These are phyloP conservation scores for Cyanodermella asteris DNA, from an alignment of 2,329 filamentous ascomycete genomes.

Conservation along the genomic window DNA sequence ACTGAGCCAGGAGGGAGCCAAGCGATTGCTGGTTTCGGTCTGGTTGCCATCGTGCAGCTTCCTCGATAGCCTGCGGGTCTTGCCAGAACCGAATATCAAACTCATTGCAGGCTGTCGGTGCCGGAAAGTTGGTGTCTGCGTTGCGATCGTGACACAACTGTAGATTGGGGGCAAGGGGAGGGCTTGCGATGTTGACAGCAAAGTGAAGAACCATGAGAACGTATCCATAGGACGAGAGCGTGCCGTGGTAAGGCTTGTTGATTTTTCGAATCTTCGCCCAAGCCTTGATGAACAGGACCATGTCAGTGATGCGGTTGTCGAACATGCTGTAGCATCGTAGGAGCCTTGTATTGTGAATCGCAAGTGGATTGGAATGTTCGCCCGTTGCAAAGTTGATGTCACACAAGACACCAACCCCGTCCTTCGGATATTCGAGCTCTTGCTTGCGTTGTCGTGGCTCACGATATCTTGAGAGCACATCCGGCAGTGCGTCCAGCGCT, in stretches of 20 bases:
- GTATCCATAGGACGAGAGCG: conserved; percentile 75
- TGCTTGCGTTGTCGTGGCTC: conserved; percentile 32
- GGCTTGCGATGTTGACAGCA: conserved; percentile 57
- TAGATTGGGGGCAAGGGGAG: conserved; percentile 69
- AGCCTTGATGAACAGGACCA: conserved; percentile 72
- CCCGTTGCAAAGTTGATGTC: conserved; percentile 93
- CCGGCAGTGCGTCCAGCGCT: conserved; percentile 7
- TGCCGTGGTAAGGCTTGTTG: conserved; percentile 70
- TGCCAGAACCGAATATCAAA: conserved; percentile 58
- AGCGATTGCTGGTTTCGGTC: conserved; percentile 41
- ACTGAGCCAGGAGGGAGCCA: conserved; percentile 53
- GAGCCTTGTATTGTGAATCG: conserved; percentile 62
- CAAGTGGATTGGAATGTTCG: conserved; percentile 63
- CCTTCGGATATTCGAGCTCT: conserved; percentile 65
- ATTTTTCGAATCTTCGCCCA: conserved; percentile 76
- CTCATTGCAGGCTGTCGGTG: conserved; percentile 30
- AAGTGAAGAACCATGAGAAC: conserved; percentile 86
- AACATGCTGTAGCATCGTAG: conserved; percentile 65
- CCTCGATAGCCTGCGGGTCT: conserved; percentile 46
- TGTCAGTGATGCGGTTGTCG: conserved; percentile 52
- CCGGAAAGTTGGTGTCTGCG: conserved; percentile 11
- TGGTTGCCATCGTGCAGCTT: conserved; percentile 34
- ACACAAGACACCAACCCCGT: conserved; percentile 60
- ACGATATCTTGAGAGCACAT: conserved; percentile 9
- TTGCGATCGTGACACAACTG: conserved; percentile 23